Conservation (phyloP, 768 basidiomycete species). For the Phanerodontia chrysosporium region DNA sequence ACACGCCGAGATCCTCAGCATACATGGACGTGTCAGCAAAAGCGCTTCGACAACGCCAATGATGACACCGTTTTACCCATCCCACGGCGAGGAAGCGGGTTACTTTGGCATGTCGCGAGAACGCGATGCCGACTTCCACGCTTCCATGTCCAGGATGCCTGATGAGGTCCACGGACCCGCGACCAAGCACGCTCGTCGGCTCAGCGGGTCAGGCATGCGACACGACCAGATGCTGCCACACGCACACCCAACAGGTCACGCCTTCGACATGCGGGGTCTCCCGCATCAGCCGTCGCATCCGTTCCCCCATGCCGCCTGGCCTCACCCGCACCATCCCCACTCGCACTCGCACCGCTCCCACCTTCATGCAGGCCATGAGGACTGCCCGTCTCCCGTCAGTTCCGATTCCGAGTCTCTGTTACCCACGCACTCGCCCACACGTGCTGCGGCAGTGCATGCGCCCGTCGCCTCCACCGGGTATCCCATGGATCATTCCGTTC, state of each 20-base stretch:
- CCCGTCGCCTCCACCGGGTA: slow-evolving; percentile 18
- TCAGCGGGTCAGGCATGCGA: slow-evolving; percentile 34
- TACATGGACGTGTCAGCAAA: slow-evolving; percentile 40
- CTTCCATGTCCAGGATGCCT: slow-evolving; percentile 2
- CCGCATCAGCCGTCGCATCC: slow-evolving; percentile 30
- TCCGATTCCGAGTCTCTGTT: slow-evolving; percentile 54
- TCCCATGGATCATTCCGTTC: slow-evolving; percentile 3
- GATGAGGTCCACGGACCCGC: slow-evolving; percentile 21
- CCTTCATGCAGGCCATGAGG: slow-evolving; percentile 38
- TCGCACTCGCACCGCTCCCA: slow-evolving; percentile 24
- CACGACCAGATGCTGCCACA: slow-evolving; percentile 21
- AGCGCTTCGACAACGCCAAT: slow-evolving; percentile 69
- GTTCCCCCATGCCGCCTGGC: slow-evolving; percentile 26
- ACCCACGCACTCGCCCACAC: slow-evolving; percentile 26
- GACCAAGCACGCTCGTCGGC: slow-evolving; percentile 36
- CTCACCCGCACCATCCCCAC: slow-evolving; percentile 43
- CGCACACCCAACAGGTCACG: slow-evolving; percentile 27
- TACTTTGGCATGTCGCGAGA: slow-evolving; percentile 35
- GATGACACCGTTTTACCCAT: slow-evolving; percentile 35
- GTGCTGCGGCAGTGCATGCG: slow-evolving; percentile 26
- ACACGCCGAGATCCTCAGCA: slow-evolving; percentile 40
- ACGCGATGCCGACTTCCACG: slow-evolving; percentile 23
- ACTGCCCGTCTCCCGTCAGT: slow-evolving; percentile 67
- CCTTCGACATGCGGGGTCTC: slow-evolving; percentile 30
- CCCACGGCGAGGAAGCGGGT: slow-evolving; percentile 34